phyloP scores from a whole-genome alignment of 2,329 filamentous ascomycete species.

The Aureobasidium lini region DNA sequence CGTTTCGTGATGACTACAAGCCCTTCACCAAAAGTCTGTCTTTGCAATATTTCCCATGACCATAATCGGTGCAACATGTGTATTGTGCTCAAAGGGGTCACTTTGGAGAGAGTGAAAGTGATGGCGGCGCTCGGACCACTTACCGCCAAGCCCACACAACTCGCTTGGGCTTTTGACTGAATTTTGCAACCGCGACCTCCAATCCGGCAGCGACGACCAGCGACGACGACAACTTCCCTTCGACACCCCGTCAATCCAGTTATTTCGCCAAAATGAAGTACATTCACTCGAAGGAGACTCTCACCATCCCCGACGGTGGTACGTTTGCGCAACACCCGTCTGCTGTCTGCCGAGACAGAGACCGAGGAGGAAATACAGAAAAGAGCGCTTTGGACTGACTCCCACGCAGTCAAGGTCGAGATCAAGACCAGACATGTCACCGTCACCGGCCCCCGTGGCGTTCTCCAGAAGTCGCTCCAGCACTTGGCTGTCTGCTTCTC shows the following conservation, averaged over 20 bases:
- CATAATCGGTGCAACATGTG: not conserved
- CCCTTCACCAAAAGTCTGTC: too few relatives aligned
- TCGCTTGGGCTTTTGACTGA: conserved; percentile 2
- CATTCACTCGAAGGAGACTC: conserved; percentile 96
- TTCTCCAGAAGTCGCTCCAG: conserved; percentile 85
- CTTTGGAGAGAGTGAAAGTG: not conserved
- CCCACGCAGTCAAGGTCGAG: conserved; percentile 75
- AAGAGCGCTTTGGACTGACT: conserved; percentile 18
- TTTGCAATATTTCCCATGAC: not conserved
- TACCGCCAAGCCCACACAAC: not conserved
- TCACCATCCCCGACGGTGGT: conserved; percentile 96
- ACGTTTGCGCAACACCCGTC: conserved; percentile 37
- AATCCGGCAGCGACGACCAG: conserved; percentile 5
- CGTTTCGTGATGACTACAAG: too few relatives aligned
- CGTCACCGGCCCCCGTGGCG: conserved; percentile 90
- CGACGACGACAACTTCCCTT: conserved; percentile 14
- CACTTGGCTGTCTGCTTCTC: conserved; percentile 96
- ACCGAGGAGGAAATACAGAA: not conserved
- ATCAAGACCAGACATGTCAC: conserved; percentile 97
- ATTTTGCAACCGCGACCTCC: not conserved
- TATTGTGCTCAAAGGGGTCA: too few relatives aligned
- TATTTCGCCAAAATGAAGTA: conserved; percentile 82
- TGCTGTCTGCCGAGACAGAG: conserved; percentile 14
- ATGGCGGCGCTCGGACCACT: not conserved
- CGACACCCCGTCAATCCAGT: conserved; percentile 14